phyloP scores from a whole-genome alignment of 108 stramenopile species.

The Fragilariopsis cylindrus region DNA sequence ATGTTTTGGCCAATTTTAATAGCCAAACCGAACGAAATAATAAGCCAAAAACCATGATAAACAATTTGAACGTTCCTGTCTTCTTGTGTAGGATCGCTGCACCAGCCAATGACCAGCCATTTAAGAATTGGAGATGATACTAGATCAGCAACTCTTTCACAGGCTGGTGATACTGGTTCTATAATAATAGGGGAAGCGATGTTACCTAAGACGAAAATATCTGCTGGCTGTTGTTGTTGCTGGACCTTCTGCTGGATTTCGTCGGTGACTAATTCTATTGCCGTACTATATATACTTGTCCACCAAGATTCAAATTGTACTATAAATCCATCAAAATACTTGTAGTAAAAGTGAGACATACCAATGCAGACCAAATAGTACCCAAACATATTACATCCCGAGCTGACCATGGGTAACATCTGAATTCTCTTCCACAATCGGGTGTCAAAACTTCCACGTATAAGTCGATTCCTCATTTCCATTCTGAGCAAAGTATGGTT shows the following conservation, averaged over 20 bases:
- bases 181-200: neutral
- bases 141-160: neutral
- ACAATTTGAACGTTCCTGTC: neutral
- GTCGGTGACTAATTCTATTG: neutral
- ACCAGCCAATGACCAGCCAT: neutral
- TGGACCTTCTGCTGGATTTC: neutral
- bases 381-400: slow-evolving; percentile 18
- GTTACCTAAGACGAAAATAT: neutral
- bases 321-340: neutral
- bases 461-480: slow-evolving; percentile 18
- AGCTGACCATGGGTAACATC: neutral
- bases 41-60: neutral
- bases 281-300: neutral
- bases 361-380: slow-evolving; percentile 12
- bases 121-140: neutral
- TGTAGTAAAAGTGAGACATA: slow-evolving; percentile 4
- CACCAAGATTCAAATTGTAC: neutral
- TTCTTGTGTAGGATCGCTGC: slow-evolving; percentile 5
- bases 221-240: neutral
- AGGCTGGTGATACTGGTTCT: neutral
- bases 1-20: slow-evolving; percentile 6
- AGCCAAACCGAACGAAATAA: neutral
- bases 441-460: neutral
- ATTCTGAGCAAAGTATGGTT: slow-evolving; percentile 3
- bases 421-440: slow-evolving; percentile 4